Conservation (phyloP, 2,329 filamentous ascomycete species). For the Cytospora piceae region DNA sequence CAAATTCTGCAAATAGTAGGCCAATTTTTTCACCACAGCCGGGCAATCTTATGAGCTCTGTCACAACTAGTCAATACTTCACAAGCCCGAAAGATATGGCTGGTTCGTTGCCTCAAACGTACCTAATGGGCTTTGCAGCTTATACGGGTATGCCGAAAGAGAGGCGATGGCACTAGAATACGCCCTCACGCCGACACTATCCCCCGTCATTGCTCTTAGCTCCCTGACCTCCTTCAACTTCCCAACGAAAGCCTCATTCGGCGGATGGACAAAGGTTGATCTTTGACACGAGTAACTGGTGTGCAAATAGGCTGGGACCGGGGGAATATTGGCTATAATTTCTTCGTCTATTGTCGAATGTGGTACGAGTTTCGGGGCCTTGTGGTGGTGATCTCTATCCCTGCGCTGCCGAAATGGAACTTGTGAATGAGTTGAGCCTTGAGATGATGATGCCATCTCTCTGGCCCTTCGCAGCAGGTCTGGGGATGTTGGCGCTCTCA, state of each 20-base stretch:
- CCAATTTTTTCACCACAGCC: conserved; percentile 83
- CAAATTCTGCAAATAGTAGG: conserved; percentile 77
- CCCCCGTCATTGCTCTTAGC: conserved; percentile 70
- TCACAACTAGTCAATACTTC: background rate
- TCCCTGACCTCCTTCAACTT: conserved; percentile 75
- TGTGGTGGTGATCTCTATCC: conserved; percentile 28
- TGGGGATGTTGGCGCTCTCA: conserved; percentile 20
- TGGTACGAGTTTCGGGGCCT: conserved; percentile 53
- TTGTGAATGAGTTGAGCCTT: background rate
- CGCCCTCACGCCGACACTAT: conserved; percentile 79
- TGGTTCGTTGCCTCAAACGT: conserved; percentile 32
- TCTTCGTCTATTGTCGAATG: conserved; percentile 82
- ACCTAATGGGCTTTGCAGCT: conserved; percentile 48
- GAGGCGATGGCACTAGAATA: conserved; percentile 88
- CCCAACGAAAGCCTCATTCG: conserved; percentile 76
- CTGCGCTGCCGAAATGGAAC: conserved; percentile 27
- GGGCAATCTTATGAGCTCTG: conserved; percentile 64
- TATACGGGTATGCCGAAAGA: conserved; percentile 76
- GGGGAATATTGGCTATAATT: conserved; percentile 57
- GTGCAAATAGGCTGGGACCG: conserved; percentile 68
- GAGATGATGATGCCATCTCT: conserved; percentile 20
- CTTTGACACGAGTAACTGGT: conserved; percentile 80
- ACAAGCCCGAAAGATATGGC: background rate
- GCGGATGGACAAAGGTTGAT: conserved; percentile 68
- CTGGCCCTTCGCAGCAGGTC: conserved; percentile 19